phyloP scores from a whole-genome alignment of 352 stramenopile species.

The Phytophthora litchii region DNA sequence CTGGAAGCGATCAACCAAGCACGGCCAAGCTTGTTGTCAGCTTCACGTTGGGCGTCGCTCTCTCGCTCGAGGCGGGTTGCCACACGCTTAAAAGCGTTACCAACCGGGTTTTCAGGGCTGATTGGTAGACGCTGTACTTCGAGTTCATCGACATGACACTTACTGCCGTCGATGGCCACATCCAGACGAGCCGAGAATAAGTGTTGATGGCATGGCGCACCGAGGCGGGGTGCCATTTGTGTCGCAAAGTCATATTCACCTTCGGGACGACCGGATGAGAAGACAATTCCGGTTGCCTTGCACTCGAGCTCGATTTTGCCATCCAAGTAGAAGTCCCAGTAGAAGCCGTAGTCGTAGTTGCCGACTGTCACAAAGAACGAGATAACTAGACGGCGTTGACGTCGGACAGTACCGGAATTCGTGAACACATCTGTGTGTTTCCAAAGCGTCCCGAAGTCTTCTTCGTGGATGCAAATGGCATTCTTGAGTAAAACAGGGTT shows the following conservation, averaged over 20 bases:
- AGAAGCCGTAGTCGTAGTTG: conserved; percentile 86
- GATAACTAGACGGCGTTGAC: conserved; percentile 74
- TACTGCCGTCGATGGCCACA: conserved; percentile 70
- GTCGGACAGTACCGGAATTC: conserved; percentile 41
- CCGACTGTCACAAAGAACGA: conserved; percentile 84
- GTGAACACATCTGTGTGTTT: conserved; percentile 66
- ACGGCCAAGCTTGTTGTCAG: conserved; percentile 55
- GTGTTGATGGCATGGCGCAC: conserved; percentile 75
- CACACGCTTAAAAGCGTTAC: conserved; percentile 61
- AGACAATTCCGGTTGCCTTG: conserved; percentile 77
- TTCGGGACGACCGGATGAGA: conserved; percentile 63
- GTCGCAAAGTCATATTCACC: conserved; percentile 54
- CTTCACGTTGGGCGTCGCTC: conserved; percentile 48
- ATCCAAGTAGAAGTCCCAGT: conserved; percentile 77
- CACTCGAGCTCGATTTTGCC: conserved; percentile 82
- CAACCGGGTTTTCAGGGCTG: conserved; percentile 53
- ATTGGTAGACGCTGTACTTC: conserved; percentile 56
- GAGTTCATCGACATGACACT: conserved; percentile 53
- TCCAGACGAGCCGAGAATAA: conserved; percentile 80
- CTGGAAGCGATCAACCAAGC: conserved; percentile 68
- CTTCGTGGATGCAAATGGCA: conserved; percentile 39
- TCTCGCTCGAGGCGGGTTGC: conserved; percentile 59
- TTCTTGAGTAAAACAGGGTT: conserved; percentile 40
- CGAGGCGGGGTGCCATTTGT: conserved; percentile 61
- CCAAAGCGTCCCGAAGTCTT: conserved; percentile 49